Conservation (phyloP, 768 basidiomycete genomes). For the Tricholoma sp. region DNA sequence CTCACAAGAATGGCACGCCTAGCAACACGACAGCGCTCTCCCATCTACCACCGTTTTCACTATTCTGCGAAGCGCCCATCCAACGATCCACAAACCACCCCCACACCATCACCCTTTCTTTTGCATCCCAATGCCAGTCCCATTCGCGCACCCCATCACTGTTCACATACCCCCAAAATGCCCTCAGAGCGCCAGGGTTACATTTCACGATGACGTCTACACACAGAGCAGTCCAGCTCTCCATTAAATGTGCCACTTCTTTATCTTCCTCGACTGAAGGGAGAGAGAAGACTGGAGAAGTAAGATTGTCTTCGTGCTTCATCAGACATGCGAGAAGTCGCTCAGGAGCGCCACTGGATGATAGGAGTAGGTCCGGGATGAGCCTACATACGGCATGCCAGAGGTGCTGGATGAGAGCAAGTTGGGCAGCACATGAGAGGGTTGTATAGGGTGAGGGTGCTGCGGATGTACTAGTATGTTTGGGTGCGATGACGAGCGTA, state of each 20-base stretch:
- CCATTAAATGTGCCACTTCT: slow-evolving; percentile 36
- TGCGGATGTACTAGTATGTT: slow-evolving; percentile 8
- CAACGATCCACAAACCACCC: slow-evolving; percentile 50
- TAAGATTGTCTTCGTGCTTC: slow-evolving; percentile 40
- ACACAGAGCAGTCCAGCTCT: slow-evolving; percentile 57
- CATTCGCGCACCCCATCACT: slow-evolving; percentile 14
- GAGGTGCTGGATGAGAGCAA: slow-evolving; percentile 53
- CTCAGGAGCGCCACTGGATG: slow-evolving; percentile 31
- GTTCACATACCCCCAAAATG: slow-evolving; percentile 46
- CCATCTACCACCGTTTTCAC: slow-evolving; percentile 30
- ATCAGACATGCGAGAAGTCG: slow-evolving; percentile 45
- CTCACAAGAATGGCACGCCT: slow-evolving; percentile 56
- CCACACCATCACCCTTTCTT: slow-evolving; percentile 54
- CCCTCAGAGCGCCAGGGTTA: slow-evolving; percentile 39
- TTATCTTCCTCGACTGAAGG: slow-evolving; percentile 9
- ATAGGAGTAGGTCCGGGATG: slow-evolving; percentile 38
- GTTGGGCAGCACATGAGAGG: slow-evolving; percentile 36
- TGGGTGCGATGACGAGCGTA: neutral
- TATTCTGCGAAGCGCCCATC: slow-evolving; percentile 35
- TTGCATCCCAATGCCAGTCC: slow-evolving; percentile 28
- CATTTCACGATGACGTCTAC: slow-evolving; percentile 48
- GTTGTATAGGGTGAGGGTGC: slow-evolving; percentile 3
- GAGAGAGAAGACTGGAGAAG: slow-evolving; percentile 21
- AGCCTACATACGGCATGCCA: slow-evolving; percentile 44
- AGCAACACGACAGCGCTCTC: slow-evolving; percentile 51